These are phyloP conservation scores for Mucor saturninus DNA, from an alignment of 371 early-diverging fungal genomes.

Conservation along the genomic window DNA sequence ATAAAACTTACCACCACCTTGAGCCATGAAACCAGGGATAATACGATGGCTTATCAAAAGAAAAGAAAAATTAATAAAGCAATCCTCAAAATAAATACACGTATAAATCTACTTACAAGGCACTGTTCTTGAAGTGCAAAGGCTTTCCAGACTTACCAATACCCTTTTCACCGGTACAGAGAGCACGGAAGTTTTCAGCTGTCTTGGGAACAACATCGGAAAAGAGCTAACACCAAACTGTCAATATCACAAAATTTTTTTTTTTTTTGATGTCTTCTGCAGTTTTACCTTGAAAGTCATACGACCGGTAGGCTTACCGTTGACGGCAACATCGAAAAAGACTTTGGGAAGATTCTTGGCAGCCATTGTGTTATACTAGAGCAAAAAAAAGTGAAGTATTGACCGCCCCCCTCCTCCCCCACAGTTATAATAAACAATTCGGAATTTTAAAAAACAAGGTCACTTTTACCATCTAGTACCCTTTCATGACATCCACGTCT, in stretches of 20 bases:
- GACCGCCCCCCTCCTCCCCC: too few species aligned
- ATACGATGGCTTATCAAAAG: slow-evolving; percentile 76
- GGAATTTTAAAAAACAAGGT: too few species aligned
- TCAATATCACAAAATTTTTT: neutral
- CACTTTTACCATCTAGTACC: too few species aligned
- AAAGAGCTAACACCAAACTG: slow-evolving; percentile 65
- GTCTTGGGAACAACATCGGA: slow-evolving; percentile 96
- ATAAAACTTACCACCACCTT: slow-evolving; percentile 81
- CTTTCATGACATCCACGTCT: too few species aligned
- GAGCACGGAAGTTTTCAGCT: slow-evolving; percentile 95
- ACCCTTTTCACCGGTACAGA: slow-evolving; percentile 81
- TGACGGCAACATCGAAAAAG: slow-evolving; percentile 65
- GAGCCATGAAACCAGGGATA: slow-evolving; percentile 97
- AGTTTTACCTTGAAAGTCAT: slow-evolving; percentile 56
- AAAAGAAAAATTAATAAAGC: neutral
- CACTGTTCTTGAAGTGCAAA: slow-evolving; percentile 80
- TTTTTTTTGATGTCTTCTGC: neutral
- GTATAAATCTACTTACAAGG: slow-evolving; percentile 62
- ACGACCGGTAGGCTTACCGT: slow-evolving; percentile 61
- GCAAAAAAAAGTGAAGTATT: neutral
- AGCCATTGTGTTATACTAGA: slow-evolving; percentile 24
- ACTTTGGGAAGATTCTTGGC: slow-evolving; percentile 49
- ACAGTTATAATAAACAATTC: too few species aligned
- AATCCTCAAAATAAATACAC: neutral
- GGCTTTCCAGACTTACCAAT: slow-evolving; percentile 70